Percentiles rank a stretch among this genome's conserved stretches.
Conservation (phyloP, 129 eudicot genomes). For the Heracleum sosnowskyi region DNA sequence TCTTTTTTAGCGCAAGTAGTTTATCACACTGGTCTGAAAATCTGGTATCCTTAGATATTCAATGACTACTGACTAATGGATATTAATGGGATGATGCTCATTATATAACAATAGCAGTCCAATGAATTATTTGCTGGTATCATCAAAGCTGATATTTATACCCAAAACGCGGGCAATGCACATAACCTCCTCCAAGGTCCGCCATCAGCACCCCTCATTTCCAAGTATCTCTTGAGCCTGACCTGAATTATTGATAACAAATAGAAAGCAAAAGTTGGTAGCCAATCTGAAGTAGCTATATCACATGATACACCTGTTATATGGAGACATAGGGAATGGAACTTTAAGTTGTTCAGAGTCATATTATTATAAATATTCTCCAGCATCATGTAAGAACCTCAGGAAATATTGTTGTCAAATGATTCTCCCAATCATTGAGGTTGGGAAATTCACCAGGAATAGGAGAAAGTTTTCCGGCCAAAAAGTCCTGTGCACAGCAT, state of each 20-base stretch:
- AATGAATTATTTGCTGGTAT: not conserved
- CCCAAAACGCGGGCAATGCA: constrained; percentile 99
- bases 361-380: not conserved
- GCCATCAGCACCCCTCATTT: constrained; percentile 99
- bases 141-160: constrained; percentile 25
- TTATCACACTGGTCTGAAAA: not conserved
- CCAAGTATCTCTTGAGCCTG: constrained; percentile 89
- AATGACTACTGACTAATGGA: not conserved
- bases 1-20: not conserved
- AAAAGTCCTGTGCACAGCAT: constrained; percentile 54
- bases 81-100: not conserved
- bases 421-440: constrained; percentile 95
- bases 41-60: not conserved
- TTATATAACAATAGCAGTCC: not conserved
- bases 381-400: constrained; percentile 42
- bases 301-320: not conserved
- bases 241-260: constrained; percentile 42
- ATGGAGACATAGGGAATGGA: not conserved
- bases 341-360: not conserved
- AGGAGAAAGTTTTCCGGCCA: constrained; percentile 77
- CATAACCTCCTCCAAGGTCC: constrained; percentile 99
- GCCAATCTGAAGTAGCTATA: not conserved
- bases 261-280: constrained; percentile 1
- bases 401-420: constrained; percentile 86
- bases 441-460: constrained; percentile 89